Conservation (phyloP, 1,284 basidiomycete genomes). For the Athelia psychrophila region DNA sequence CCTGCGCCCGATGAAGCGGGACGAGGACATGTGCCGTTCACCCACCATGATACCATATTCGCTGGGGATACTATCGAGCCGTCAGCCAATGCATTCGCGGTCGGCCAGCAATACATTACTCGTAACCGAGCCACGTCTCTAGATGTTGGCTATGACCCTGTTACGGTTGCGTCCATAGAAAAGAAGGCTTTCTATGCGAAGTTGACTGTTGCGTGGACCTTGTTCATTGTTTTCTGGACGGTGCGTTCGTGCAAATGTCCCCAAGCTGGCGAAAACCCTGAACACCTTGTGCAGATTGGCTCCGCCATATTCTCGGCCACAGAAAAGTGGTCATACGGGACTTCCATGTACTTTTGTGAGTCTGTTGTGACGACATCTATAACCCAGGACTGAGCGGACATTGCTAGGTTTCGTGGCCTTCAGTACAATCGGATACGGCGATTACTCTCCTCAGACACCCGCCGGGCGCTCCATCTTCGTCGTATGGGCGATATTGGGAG, state of each 20-base stretch:
- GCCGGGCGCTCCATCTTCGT: constrained; percentile 78
- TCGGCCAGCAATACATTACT: not conserved
- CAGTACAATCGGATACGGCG: constrained; percentile 72
- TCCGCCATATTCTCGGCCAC: constrained; percentile 52
- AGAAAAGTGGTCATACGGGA: constrained; percentile 49
- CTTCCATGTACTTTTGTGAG: constrained; percentile 72
- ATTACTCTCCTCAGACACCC: constrained; percentile 56
- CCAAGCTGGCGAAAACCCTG: not conserved
- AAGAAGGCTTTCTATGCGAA: constrained; percentile 46
- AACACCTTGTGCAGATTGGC: constrained; percentile 36
- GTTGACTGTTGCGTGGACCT: constrained; percentile 38
- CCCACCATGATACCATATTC: not conserved
- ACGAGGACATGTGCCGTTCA: too few species aligned
- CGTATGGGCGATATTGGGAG: constrained; percentile 77
- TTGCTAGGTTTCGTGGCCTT: constrained; percentile 56
- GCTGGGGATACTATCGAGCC: not conserved
- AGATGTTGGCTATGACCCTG: constrained; percentile 20
- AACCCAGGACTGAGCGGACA: constrained; percentile 15
- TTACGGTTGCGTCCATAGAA: constrained; percentile 18
- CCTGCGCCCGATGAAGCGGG: not conserved
- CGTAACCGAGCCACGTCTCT: not conserved
- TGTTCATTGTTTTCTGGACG: constrained; percentile 60
- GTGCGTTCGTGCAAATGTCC: constrained; percentile 25
- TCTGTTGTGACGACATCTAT: constrained; percentile 10
- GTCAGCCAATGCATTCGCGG: not conserved